Conservation (phyloP, 352 stramenopile genomes). For the Pythium plurisporium region DNA sequence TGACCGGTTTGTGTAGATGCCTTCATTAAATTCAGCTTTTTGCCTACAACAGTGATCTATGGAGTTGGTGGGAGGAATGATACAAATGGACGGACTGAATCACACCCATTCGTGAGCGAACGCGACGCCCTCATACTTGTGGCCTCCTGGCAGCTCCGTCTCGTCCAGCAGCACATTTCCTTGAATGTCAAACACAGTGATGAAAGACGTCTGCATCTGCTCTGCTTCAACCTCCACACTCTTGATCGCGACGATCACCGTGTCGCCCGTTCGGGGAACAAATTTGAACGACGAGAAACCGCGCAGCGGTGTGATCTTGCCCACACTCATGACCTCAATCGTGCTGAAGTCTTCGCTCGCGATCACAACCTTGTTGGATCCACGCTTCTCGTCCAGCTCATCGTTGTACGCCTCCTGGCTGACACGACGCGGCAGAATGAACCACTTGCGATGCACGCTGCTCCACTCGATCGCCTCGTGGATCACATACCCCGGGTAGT, state of each 20-base stretch:
- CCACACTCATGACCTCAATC: conserved; percentile 79
- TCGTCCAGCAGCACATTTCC: conserved; percentile 89
- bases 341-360: conserved; percentile 87
- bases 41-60: conserved; percentile 8
- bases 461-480: conserved; percentile 98
- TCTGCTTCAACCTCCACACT: conserved; percentile 89
- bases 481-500: conserved; percentile 94
- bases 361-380: conserved; percentile 88
- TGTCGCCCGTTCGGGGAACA: conserved; percentile 84
- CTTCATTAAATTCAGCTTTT: neutral
- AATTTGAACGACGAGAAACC: conserved; percentile 96
- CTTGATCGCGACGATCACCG: conserved; percentile 92
- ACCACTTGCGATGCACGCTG: conserved; percentile 92
- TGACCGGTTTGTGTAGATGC: conserved; percentile 19
- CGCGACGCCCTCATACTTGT: conserved; percentile 93
- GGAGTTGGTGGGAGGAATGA: conserved; percentile 15
- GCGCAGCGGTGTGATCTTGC: conserved; percentile 75
- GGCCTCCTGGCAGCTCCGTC: conserved; percentile 82
- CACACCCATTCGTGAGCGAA: conserved; percentile 80
- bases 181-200: conserved; percentile 92
- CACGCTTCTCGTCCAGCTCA: conserved; percentile 91
- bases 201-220: conserved; percentile 89
- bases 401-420: conserved; percentile 95
- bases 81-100: neutral
- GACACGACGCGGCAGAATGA: conserved; percentile 96